Base-by-base conservation (phyloP, 192 early-diverging fungal species). In the Coemansia sp. region DNA sequence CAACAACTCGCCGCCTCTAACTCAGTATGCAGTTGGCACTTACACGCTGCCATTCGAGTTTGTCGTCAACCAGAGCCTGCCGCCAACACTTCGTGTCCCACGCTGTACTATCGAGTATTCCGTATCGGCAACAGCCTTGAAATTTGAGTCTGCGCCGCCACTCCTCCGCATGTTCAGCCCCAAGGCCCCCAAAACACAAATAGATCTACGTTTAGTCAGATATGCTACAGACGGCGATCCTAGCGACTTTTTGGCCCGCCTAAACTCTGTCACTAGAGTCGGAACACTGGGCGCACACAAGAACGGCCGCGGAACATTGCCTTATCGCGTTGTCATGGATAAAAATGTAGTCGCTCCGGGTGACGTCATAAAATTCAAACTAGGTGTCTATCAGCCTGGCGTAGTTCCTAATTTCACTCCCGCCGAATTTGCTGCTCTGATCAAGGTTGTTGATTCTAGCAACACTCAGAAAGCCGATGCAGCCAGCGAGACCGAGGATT, bases 31-130 rank as follows among this genome's bases (percentile, higher is more conserved):
- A 16, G 38, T 62, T 2, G 71, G 58, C 14, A 62, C 64, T 2
- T 73, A 73, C 19, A 46, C 47, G 33, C 32, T 73, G 60, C 71
- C 71, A 13, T 73, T 73, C n/a, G 71, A 73, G 71, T 67, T 73
- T 52, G 35, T 19, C 8, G 4, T 73, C 14, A 9, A 13, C 21
- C 30, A 61, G 19, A 10, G 26, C 1, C 19, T 30, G n/a, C 42
- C 32, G 19, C 71, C 71, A 9, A 40, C 64, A 4, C 59, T 73
- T 14, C 39, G 38, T 23, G 71, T 67, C 2, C 71, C 71, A 13
- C 55, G 53, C 10, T 66, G 71, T 60, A 42, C 57, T 9, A 47
- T 73, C 33, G 63, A 62, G n/a, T 67, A 66, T 2, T 1, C 3
- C 1, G 28, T 73, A 2, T 43, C 46, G 3, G 71, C 59, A 2